phyloP scores from a whole-genome alignment of 371 early-diverging fungal species.

The Lichtheimia ornata region DNA sequence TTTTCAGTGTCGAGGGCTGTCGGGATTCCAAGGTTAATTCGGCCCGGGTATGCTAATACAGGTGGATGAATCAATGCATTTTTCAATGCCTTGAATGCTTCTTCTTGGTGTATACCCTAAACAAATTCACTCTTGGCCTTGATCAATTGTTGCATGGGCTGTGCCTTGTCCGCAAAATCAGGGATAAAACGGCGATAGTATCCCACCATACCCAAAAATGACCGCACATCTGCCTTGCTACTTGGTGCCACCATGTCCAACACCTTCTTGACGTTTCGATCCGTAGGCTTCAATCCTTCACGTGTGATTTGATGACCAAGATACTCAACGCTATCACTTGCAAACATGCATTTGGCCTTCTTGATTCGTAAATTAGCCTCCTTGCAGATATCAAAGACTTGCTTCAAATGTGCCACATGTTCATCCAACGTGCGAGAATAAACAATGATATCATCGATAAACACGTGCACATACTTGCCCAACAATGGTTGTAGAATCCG shows the following conservation, averaged over 20 bases:
- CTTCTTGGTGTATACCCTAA: slow-evolving; percentile 17
- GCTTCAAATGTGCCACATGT: slow-evolving; percentile 34
- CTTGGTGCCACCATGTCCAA: slow-evolving; percentile 3
- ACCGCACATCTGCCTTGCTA: slow-evolving; percentile 12
- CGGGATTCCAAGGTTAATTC: slow-evolving; percentile 17
- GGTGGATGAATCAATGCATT: slow-evolving; percentile 4
- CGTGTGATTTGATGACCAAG: slow-evolving; percentile 35
- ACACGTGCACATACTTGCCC: slow-evolving; percentile 29
- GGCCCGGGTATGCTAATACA: slow-evolving; percentile 6
- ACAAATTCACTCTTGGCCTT: slow-evolving; percentile 17
- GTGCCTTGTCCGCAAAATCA: slow-evolving; percentile 14
- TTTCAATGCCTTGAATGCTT: slow-evolving; percentile 19
- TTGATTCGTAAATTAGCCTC: slow-evolving; percentile 36
- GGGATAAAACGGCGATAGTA: slow-evolving; percentile 41
- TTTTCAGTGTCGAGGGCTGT: slow-evolving; percentile 13
- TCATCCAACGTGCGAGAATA: slow-evolving; percentile 34
- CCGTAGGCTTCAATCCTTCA: slow-evolving; percentile 17
- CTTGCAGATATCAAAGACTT: slow-evolving; percentile 32
- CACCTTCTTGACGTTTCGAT: slow-evolving; percentile 9
- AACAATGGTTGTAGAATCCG: background rate
- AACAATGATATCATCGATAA: slow-evolving; percentile 55
- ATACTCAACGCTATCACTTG: slow-evolving; percentile 12
- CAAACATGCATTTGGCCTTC: slow-evolving; percentile 16
- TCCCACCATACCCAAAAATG: slow-evolving; percentile 31
- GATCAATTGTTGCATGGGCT: slow-evolving; percentile 13